These are phyloP conservation scores for Aspergillus tubingensis DNA, from an alignment of 2,329 filamentous ascomycete species.

Conservation along the genomic window DNA sequence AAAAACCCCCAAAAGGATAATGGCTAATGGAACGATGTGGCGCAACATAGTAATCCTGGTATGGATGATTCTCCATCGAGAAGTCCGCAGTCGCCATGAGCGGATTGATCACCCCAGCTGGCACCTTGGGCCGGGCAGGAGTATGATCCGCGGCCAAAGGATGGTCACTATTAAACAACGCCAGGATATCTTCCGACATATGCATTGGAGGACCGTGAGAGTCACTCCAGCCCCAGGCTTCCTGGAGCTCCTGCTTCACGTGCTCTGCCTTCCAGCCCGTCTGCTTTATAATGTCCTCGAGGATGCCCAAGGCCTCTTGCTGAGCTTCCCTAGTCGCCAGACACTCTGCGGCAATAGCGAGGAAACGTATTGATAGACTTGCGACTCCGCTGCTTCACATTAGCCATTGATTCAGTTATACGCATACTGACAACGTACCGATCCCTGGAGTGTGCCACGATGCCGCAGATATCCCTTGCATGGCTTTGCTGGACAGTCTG, in stretches of 20 bases:
- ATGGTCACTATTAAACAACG: slow-evolving; percentile 15
- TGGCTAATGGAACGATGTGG: slow-evolving; percentile 47
- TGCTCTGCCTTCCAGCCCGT: slow-evolving; percentile 77
- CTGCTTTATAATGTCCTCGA: slow-evolving; percentile 72
- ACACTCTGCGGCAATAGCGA: slow-evolving; percentile 75
- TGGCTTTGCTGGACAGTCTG: slow-evolving; percentile 70
- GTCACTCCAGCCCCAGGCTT: slow-evolving; percentile 72
- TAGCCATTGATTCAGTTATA: neutral
- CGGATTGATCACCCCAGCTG: slow-evolving; percentile 65
- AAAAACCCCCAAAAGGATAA: slow-evolving; percentile 28
- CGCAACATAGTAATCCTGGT: slow-evolving; percentile 77
- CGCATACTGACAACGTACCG: slow-evolving; percentile 44
- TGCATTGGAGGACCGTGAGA: slow-evolving; percentile 34
- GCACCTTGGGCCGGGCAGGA: slow-evolving; percentile 35
- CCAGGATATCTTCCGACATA: slow-evolving; percentile 14
- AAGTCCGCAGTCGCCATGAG: slow-evolving; percentile 73
- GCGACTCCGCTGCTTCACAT: slow-evolving; percentile 62
- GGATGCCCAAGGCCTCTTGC: slow-evolving; percentile 75
- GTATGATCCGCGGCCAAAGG: slow-evolving; percentile 21
- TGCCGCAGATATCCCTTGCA: slow-evolving; percentile 83
- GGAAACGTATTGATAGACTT: slow-evolving; percentile 74
- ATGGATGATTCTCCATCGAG: slow-evolving; percentile 74
- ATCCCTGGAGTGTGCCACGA: slow-evolving; percentile 82
- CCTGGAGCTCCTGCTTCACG: slow-evolving; percentile 71
- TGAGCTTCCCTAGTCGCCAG: slow-evolving; percentile 71